These are phyloP conservation scores for Xylaria sp. DNA, from an alignment of 2,329 filamentous ascomycete genomes.

Conservation along the genomic window DNA sequence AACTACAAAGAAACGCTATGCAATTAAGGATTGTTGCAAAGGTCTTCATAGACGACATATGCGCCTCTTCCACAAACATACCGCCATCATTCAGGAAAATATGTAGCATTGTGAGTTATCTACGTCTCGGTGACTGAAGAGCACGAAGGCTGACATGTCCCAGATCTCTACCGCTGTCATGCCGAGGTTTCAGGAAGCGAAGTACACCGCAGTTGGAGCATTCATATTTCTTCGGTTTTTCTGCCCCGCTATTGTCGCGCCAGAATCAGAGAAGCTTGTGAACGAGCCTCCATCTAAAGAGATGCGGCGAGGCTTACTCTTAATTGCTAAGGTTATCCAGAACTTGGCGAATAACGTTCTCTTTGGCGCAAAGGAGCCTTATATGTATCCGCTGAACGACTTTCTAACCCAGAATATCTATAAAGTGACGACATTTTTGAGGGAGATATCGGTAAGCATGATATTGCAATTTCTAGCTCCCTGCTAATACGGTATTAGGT, in stretches of 20 bases:
- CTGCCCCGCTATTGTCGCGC: slow-evolving; percentile 73
- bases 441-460: slow-evolving; percentile 67
- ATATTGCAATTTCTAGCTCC: neutral
- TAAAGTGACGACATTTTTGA: slow-evolving; percentile 68
- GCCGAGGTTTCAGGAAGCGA: slow-evolving; percentile 69
- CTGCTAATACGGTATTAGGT: slow-evolving; percentile 45
- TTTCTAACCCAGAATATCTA: slow-evolving; percentile 73
- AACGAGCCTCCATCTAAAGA: slow-evolving; percentile 66
- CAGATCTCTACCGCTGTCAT: slow-evolving; percentile 69
- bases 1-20: slow-evolving; percentile 68
- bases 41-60: slow-evolving; percentile 74
- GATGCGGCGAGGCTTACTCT: slow-evolving; percentile 69
- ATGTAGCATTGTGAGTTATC: slow-evolving; percentile 64
- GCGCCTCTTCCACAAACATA: slow-evolving; percentile 65
- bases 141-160: slow-evolving; percentile 19
- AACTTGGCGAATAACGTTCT: slow-evolving; percentile 75
- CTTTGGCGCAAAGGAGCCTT: slow-evolving; percentile 74
- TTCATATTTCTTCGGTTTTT: slow-evolving; percentile 77
- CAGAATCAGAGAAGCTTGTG: slow-evolving; percentile 71
- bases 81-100: slow-evolving; percentile 70
- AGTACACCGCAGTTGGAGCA: slow-evolving; percentile 73
- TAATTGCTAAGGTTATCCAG: slow-evolving; percentile 75
- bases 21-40: slow-evolving; percentile 71
- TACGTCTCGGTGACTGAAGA: neutral
- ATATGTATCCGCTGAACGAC: slow-evolving; percentile 74